phyloP scores from a whole-genome alignment of 352 stramenopile genomes.

The Phytophthora kernoviae region DNA sequence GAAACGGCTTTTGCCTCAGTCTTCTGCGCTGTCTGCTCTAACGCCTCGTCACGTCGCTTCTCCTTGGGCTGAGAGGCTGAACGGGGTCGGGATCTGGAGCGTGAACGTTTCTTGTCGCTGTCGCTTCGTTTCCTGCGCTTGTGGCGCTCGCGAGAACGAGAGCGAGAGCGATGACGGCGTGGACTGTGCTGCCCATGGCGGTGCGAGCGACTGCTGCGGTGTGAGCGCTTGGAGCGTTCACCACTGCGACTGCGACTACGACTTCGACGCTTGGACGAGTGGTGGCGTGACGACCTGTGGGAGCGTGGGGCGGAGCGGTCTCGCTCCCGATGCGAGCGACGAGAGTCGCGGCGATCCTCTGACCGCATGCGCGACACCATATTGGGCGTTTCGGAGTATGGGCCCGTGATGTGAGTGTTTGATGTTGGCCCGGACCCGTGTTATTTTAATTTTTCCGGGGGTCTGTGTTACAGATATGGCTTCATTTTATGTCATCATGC shows the following conservation, averaged over 20 bases:
- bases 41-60: constrained; percentile 8
- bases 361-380: neutral
- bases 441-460: no score
- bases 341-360: neutral
- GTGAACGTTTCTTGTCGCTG: constrained; percentile 18
- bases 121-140: constrained; percentile 20
- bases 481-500: no score
- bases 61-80: constrained; percentile 12
- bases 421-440: no score
- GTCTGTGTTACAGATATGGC: no score
- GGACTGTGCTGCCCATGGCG: constrained; percentile 15
- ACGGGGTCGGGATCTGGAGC: constrained; percentile 19
- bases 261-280: constrained; percentile 28
- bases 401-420: neutral
- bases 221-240: constrained; percentile 40
- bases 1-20: no score
- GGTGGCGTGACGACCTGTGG: constrained; percentile 11
- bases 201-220: constrained; percentile 20
- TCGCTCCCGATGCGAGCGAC: constrained; percentile 12
- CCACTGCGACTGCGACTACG: constrained; percentile 28
- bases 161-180: constrained; percentile 19
- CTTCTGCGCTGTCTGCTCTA: neutral
- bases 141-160: constrained; percentile 30
- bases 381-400: neutral
- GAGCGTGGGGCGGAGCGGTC: constrained; percentile 24